These are phyloP conservation scores for Marasmius oreades DNA, from an alignment of 1,284 basidiomycete species.

Conservation along the genomic window DNA sequence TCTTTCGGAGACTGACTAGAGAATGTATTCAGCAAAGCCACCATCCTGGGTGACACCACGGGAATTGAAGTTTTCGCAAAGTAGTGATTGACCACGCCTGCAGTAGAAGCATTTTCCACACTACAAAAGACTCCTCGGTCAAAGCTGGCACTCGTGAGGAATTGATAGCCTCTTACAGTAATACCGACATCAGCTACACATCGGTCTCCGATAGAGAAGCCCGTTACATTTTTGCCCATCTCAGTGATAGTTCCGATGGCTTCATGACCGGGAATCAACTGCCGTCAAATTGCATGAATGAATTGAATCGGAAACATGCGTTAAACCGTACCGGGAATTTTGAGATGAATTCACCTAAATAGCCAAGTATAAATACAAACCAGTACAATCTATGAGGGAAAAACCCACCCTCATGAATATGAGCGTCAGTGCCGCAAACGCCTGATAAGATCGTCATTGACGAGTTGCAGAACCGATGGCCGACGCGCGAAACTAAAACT, in stretches of 20 bases:
- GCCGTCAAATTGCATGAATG: slow-evolving; percentile 5
- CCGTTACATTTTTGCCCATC: slow-evolving; percentile 66
- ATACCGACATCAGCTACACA: slow-evolving; percentile 67
- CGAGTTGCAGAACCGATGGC: not conserved
- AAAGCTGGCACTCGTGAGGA: not conserved
- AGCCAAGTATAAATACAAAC: not conserved
- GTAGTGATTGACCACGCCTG: slow-evolving; percentile 59
- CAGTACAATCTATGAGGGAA: not conserved
- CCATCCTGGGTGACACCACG: slow-evolving; percentile 69
- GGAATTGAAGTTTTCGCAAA: slow-evolving; percentile 73
- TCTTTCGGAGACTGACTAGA: slow-evolving; percentile 44
- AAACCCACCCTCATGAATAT: slow-evolving; percentile 57
- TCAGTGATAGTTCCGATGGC: slow-evolving; percentile 63
- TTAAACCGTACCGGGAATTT: slow-evolving; percentile 49
- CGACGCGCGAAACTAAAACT: not conserved
- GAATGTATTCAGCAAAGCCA: slow-evolving; percentile 81
- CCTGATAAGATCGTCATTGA: slow-evolving; percentile 31
- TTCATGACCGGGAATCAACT: slow-evolving; percentile 78
- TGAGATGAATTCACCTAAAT: slow-evolving; percentile 60
- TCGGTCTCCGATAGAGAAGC: slow-evolving; percentile 66
- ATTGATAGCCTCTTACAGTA: slow-evolving; percentile 32
- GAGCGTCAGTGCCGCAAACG: slow-evolving; percentile 71
- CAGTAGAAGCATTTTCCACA: slow-evolving; percentile 79
- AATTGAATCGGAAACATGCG: slow-evolving; percentile 7
- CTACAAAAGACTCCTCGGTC: slow-evolving; percentile 26